These are phyloP conservation scores for Glycine latifolia DNA, from an alignment of 306 rosid genomes.

Conservation along the genomic window DNA sequence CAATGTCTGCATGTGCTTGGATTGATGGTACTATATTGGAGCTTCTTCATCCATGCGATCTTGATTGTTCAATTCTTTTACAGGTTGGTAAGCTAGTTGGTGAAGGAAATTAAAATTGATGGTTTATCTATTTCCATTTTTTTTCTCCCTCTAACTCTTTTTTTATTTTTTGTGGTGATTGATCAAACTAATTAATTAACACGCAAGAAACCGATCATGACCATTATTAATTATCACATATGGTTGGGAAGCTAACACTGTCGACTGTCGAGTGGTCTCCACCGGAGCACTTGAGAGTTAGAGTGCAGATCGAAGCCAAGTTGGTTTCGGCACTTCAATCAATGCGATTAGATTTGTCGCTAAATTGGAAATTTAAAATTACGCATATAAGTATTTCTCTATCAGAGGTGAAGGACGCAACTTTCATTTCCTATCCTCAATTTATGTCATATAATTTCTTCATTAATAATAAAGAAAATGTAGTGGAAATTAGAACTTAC, in stretches of 20 bases:
- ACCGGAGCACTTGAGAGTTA: neutral
- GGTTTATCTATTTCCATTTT: neutral
- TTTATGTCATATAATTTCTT: no score
- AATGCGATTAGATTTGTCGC: conserved; percentile 7
- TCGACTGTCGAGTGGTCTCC: neutral
- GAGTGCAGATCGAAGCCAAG: neutral
- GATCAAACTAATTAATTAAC: neutral
- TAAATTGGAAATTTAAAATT: no score
- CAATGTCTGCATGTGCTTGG: conserved; percentile 2
- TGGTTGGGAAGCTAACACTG: conserved; percentile 3
- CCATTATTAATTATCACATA: neutral
- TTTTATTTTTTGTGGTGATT: neutral
- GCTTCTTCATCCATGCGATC: neutral
- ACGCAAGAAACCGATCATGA: neutral
- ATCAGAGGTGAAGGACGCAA: neutral
- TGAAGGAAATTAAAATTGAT: neutral
- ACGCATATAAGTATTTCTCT: no score
- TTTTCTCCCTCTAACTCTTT: neutral
- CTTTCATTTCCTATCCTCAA: neutral
- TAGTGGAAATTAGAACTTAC: no score
- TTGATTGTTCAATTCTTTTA: neutral
- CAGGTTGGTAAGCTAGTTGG: neutral
- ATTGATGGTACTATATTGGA: neutral
- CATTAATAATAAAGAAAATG: no score
- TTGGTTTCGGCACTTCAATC: conserved; percentile 20